Evolutionary conservation across 805 yeast species (phyloP), one percentile per base, ranked within the genome.

Genomic region (Yamadazyma olivae): DNA sequence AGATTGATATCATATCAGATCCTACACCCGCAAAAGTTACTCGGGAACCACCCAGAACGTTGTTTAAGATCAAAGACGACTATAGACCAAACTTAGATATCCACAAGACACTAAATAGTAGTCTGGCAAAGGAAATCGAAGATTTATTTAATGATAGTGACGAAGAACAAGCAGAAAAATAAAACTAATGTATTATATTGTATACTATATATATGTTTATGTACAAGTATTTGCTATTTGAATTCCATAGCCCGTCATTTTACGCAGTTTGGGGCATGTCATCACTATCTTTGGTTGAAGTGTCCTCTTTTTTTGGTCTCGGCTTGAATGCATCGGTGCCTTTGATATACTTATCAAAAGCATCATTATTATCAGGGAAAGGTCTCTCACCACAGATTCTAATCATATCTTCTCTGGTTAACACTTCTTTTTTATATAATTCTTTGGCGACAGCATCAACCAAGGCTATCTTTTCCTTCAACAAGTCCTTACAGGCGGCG

Each of bases 341-440:
- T 33, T 66, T 77, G 37, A 77, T 63, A 48, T 83, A 83, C 60
- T 84, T 83, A 60, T 86, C 88, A 61, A 89, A 88, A 4, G 95
- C 96, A 49, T 87, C 96, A 53, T 87, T 89, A 45, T 77, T 81
- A 56, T 89, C 96, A 16, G 86, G 83, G 72, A 83, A 93, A 9
- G 96, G 96, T 44, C 99, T 75, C 57, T 83, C 83, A 9, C 99
- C 99, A 32, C 93, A 64, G 35, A 93, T 57, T 35, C 85, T 72
- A 40, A 90, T 80, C 95, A 93, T 88, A 55, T 93, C 99, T 50
- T 87, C 95, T 59, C 99, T 78, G 3, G 96, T 87, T 18, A 93
- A 73, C 12, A 88, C 95, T 60, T 93, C 99, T 59, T 91, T 89
- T 37, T 72, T 63, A 52, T 91, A 74, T 44, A 93, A 70, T 50